These are phyloP conservation scores for Gnetum montanum DNA, from an alignment of 75 land plant species.

Conservation along the genomic window DNA sequence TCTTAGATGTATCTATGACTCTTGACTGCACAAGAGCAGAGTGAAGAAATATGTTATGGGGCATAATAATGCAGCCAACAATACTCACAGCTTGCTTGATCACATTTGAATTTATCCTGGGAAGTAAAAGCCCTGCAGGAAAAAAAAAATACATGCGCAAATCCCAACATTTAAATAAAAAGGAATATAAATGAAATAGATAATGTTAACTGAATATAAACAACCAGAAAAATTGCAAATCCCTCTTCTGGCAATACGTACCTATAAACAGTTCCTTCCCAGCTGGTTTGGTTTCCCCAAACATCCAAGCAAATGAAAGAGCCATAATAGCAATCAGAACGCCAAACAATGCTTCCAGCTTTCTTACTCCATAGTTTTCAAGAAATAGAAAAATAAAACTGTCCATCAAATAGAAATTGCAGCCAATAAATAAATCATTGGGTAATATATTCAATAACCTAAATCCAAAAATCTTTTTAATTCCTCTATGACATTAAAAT, in stretches of 20 bases:
- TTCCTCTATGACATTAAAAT: too few species aligned
- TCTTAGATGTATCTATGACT: constrained; percentile 50
- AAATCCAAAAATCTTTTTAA: too few species aligned
- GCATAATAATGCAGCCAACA: constrained; percentile 92
- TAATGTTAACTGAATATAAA: not conserved
- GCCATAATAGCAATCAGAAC: constrained; percentile 80
- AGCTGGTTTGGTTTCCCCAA: constrained; percentile 72
- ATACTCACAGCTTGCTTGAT: constrained; percentile 80
- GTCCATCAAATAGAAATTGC: constrained; percentile 10
- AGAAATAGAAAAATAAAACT: constrained; percentile 75
- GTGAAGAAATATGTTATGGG: constrained; percentile 89
- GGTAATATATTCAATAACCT: too few species aligned
- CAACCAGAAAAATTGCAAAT: not conserved
- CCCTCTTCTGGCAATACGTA: constrained; percentile 16
- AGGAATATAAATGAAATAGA: too few species aligned
- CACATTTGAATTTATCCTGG: constrained; percentile 58
- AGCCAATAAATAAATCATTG: too few species aligned
- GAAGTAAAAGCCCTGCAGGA: constrained; percentile 68
- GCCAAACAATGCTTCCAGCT: constrained; percentile 77
- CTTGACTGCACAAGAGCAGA: constrained; percentile 96
- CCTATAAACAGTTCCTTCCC: constrained; percentile 57
- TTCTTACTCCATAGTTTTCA: constrained; percentile 91
- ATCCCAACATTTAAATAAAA: too few species aligned
- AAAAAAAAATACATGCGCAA: too few species aligned
- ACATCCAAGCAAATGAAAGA: constrained; percentile 88